A percentile compares a stretch with the other conserved stretches of the same genome.
Conservation (phyloP, 768 basidiomycete genomes). For the Auriscalpium microsporum region DNA sequence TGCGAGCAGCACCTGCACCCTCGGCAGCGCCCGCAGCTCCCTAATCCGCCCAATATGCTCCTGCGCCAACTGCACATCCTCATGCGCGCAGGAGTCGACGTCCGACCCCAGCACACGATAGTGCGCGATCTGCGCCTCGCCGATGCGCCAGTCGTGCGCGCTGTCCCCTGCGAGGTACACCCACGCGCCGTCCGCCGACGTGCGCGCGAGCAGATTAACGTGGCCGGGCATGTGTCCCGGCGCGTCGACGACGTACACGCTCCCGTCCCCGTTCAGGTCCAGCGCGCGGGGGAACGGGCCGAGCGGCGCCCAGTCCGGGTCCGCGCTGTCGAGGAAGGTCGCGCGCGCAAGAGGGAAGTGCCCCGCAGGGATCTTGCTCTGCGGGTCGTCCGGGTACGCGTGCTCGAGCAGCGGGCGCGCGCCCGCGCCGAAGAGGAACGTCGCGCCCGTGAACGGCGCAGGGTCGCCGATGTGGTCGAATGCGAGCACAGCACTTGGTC, state of each 20-base stretch:
- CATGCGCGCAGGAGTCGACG: neutral
- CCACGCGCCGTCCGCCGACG: slow-evolving; percentile 10
- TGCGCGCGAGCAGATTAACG: slow-evolving; percentile 13
- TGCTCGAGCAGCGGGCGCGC: neutral
- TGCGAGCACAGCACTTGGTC: slow-evolving; percentile 5
- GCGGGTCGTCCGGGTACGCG: slow-evolving; percentile 3
- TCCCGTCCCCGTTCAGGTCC: slow-evolving; percentile 13
- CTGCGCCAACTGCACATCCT: neutral
- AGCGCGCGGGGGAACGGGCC: slow-evolving; percentile 12
- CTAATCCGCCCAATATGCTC: neutral
- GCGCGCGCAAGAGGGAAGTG: neutral
- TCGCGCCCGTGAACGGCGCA: slow-evolving; percentile 4
- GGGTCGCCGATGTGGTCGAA: slow-evolving; percentile 14
- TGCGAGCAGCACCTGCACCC: slow-evolving; percentile 7
- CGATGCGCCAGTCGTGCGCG: slow-evolving; percentile 7
- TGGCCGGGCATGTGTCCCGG: slow-evolving; percentile 15
- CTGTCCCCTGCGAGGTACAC: slow-evolving; percentile 11
- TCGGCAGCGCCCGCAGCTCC: neutral
- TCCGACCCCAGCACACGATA: neutral
- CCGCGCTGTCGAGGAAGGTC: neutral
- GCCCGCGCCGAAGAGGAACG: slow-evolving; percentile 8
- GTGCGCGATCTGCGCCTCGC: slow-evolving; percentile 3
- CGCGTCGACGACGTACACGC: slow-evolving; percentile 14
- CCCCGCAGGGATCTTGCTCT: neutral
- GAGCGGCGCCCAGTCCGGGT: neutral